Percentiles rank a stretch among this genome's conserved stretches.
phyloP scores from a whole-genome alignment of 495 filamentous ascomycete genomes.

The Lichenothelia convexa region DNA sequence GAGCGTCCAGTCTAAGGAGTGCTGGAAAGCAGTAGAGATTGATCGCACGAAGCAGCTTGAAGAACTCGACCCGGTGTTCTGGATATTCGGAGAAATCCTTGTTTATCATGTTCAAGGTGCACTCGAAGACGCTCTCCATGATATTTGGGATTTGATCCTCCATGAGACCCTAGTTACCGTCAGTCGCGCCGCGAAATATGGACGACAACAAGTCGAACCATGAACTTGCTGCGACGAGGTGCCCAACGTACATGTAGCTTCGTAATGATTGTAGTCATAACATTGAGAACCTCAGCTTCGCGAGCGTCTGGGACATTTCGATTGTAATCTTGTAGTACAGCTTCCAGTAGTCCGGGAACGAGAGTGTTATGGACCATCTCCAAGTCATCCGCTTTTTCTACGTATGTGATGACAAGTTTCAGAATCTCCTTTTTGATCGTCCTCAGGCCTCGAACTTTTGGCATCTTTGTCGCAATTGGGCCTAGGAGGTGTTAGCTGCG shows the following conservation, averaged over 20 bases:
- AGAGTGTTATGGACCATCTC: slow-evolving; percentile 85
- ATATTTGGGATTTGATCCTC: slow-evolving; percentile 93
- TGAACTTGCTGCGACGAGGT: slow-evolving; percentile 24
- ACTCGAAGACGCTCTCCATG: slow-evolving; percentile 98
- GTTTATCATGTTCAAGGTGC: slow-evolving; percentile 98
- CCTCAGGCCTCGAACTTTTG: slow-evolving; percentile 78
- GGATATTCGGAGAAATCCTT: slow-evolving; percentile 99
- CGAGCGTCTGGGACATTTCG: slow-evolving; percentile 90
- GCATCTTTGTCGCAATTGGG: slow-evolving; percentile 90
- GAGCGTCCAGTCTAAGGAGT: slow-evolving; percentile 76
- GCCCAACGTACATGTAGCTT: slow-evolving; percentile 74
- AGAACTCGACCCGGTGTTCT: slow-evolving; percentile 95
- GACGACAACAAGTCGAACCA: slow-evolving; percentile 21
- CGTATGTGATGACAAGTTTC: slow-evolving; percentile 93
- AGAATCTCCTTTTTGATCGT: slow-evolving; percentile 99
- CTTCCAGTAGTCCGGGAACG: slow-evolving; percentile 91
- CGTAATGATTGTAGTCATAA: slow-evolving; percentile 92
- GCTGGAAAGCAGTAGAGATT: slow-evolving; percentile 92
- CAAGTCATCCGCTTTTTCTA: slow-evolving; percentile 91
- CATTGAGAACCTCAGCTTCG: slow-evolving; percentile 90
- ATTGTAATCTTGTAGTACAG: slow-evolving; percentile 88
- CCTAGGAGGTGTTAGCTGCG: too few relatives aligned
- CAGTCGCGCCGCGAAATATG: slow-evolving; percentile 19
- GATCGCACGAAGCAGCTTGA: slow-evolving; percentile 86
- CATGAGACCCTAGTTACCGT: slow-evolving; percentile 51